Evolutionary conservation across 78 protist genomes (phyloP).

Genomic region (Emiliania huxleyi): DNA sequence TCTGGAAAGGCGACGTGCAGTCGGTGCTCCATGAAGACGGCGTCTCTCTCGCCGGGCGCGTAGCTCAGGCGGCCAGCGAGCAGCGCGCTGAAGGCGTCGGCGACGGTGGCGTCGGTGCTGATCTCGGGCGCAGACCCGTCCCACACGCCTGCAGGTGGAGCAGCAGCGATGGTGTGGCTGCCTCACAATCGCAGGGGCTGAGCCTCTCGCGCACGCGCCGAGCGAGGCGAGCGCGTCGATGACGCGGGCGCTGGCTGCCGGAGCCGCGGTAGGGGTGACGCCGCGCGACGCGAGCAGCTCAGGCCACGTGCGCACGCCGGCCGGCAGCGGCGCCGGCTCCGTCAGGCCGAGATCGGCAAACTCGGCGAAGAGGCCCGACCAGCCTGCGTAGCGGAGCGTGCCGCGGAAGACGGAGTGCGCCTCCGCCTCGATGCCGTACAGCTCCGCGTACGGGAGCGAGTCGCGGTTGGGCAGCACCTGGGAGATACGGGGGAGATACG

Average conservation of each 20-base stretch:
- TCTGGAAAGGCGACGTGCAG: not conserved
- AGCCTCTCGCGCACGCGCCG: too few species aligned
- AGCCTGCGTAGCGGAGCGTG: constrained; percentile 28
- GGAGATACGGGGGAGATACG: too few species aligned
- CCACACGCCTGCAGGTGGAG: too few species aligned
- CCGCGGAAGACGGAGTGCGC: not conserved
- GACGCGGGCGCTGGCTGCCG: too few species aligned
- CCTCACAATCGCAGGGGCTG: too few species aligned
- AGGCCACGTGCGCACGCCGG: not conserved
- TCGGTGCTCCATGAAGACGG: constrained; percentile 52
- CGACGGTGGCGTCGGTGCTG: too few species aligned
- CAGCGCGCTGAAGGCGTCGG: not conserved
- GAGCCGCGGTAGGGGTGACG: too few species aligned
- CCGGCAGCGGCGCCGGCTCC: not conserved
- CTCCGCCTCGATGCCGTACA: not conserved
- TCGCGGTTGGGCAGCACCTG: constrained; percentile 38
- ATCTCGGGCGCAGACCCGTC: too few species aligned
- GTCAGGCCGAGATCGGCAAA: not conserved
- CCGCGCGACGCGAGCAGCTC: not conserved
- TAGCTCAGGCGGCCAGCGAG: not conserved
- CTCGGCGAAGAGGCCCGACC: not conserved
- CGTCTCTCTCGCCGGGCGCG: constrained; percentile 48
- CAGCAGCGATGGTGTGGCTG: too few species aligned
- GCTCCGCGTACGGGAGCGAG: not conserved
- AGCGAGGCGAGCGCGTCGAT: too few species aligned